Conservation (phyloP, 768 basidiomycete genomes). For the Cystofilobasidium macerans region DNA sequence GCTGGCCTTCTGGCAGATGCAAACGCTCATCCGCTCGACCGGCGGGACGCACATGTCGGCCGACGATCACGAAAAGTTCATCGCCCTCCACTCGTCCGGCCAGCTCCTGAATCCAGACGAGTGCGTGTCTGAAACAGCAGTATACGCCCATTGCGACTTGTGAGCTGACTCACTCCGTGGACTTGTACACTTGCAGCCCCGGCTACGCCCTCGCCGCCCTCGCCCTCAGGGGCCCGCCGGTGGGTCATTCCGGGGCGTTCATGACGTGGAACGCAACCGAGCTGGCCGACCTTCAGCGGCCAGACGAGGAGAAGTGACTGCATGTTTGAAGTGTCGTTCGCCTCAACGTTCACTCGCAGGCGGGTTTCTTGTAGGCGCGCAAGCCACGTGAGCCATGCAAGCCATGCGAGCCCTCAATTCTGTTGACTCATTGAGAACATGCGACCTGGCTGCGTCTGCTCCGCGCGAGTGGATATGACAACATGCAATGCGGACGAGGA, state of each 20-base stretch:
- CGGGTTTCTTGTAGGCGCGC: no score
- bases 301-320: background rate
- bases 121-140: constrained; percentile 13
- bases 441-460: no score
- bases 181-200: constrained; percentile 4
- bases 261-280: constrained; percentile 26
- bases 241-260: constrained; percentile 25
- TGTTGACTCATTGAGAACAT: no score
- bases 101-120: constrained; percentile 25
- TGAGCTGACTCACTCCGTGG: background rate
- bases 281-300: constrained; percentile 25
- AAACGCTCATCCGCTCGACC: constrained; percentile 21
- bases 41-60: constrained; percentile 22
- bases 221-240: constrained; percentile 14
- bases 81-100: constrained; percentile 21
- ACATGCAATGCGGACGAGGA: no score
- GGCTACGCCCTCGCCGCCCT: constrained; percentile 28
- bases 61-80: constrained; percentile 25
- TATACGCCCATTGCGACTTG: background rate
- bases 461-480: no score
- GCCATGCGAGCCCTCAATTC: no score
- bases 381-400: no score
- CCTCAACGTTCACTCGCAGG: no score
- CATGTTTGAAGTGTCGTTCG: no score
- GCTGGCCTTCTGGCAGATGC: constrained; percentile 23